phyloP scores from a whole-genome alignment of 2,329 filamentous ascomycete species.

The Paracoccidioides brasiliensis region DNA sequence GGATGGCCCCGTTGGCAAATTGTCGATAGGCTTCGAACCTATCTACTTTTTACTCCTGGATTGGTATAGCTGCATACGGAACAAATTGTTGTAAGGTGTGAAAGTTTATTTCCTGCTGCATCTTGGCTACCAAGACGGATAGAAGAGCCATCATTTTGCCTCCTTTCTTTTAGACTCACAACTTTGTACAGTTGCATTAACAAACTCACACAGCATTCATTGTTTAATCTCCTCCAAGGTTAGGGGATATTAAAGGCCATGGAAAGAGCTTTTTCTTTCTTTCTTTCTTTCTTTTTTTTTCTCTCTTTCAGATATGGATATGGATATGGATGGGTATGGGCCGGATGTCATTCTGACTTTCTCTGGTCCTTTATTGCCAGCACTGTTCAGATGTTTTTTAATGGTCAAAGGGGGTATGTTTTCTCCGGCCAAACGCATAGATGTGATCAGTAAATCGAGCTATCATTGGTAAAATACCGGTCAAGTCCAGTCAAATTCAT shows the following conservation, averaged over 20 bases:
- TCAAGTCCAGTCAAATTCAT: no score
- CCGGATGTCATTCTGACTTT: not conserved
- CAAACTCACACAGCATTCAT: not conserved
- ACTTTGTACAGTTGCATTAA: not conserved
- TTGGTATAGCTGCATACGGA: not conserved
- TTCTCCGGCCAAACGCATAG: not conserved
- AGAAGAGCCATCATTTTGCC: not conserved
- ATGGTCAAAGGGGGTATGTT: not conserved
- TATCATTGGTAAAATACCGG: no score
- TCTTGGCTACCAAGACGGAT: not conserved
- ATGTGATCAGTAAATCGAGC: not conserved
- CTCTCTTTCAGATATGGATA: conserved; percentile 8
- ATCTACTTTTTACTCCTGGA: not conserved
- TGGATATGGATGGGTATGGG: not conserved
- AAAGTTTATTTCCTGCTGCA: not conserved
- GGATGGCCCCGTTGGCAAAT: no score
- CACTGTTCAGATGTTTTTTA: not conserved
- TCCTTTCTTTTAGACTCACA: not conserved
- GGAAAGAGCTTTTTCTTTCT: not conserved
- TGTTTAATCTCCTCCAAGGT: not conserved
- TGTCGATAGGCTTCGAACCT: not conserved
- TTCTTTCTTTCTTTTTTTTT: conserved; percentile 4
- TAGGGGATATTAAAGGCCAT: no score
- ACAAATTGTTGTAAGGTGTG: no score
- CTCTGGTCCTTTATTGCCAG: not conserved